Conservation (phyloP, 2,329 filamentous ascomycete genomes). For the Botryotinia convoluta region DNA sequence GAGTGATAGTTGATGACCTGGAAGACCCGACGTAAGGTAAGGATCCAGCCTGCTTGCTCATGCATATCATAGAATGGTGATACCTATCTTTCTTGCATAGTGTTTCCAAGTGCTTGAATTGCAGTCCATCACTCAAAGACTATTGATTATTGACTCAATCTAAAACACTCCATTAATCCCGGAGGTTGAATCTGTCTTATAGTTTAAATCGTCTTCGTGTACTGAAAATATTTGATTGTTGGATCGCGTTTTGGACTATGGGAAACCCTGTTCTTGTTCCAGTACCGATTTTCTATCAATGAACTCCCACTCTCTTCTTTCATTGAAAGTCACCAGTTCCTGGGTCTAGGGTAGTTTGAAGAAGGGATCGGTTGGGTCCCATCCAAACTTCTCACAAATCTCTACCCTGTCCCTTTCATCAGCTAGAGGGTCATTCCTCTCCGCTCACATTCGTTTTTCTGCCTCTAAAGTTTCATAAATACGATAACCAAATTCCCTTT, state of each 20-base stretch:
- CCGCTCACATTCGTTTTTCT: neutral
- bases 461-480: fast-evolving
- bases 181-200: neutral
- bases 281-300: neutral
- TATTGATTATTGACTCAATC: neutral
- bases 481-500: fast-evolving
- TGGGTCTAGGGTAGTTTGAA: neutral
- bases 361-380: neutral
- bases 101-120: neutral
- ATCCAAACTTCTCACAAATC: neutral
- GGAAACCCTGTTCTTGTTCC: neutral
- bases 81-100: no score
- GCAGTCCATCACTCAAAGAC: neutral
- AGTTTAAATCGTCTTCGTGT: neutral
- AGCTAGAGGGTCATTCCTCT: neutral
- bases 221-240: neutral
- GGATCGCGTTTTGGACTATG: no score
- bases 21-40: no score
- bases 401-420: neutral
- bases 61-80: no score
- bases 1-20: no score
- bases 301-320: neutral
- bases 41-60: no score
- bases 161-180: neutral
- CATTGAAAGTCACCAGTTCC: neutral